Evolutionary conservation across 805 yeast species (phyloP), one percentile per base, ranked within the genome.

Genomic region (Yamadazyma tumulicola): DNA sequence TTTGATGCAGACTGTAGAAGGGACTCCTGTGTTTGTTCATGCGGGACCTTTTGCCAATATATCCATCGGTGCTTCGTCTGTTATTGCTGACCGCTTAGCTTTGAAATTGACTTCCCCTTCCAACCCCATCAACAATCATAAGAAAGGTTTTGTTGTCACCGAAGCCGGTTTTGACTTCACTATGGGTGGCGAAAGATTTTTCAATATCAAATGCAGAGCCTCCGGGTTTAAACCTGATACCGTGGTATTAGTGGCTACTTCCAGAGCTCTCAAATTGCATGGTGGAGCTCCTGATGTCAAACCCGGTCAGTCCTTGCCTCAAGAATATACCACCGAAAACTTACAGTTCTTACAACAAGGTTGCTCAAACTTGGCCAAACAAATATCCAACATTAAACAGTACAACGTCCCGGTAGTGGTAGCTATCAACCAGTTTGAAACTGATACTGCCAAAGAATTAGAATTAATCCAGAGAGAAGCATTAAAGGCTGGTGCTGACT

Each of bases 121-220:
- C 42, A 71, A 53, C 62, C 61, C 74, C 43, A 55, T 56, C 37
- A 67, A 67, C 49, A 59, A 50, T 41, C 73, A 78, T 35, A 41
- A 48, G 37, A 68, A 73, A 47, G 97, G 97, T 47, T 91, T 77
- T 56, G 97, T 88, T 36, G 86, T 91, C 42, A 91, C 98, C 32
- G 98, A 91, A 63, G 97, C 97, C 25, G 98, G 98, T 34, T 91
- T 91, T 66, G 97, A 91, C 64, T 91, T 93, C 72, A 91, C 97
- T 31, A 91, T 91, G 97, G 98, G 98, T 47, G 97, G 97, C 49
- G 98, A 91, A 70, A 77, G 97, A 54, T 91, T 91, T 67, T 77
- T 91, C 64, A 87, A 91, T 69, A 91, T 91, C 61, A 91, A 91
- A 69, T 88, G 89, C 57, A 74, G 93, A 55, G 73, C 88, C 7